phyloP scores from a whole-genome alignment of 805 yeast species.

The Nakazawaea sp. region DNA sequence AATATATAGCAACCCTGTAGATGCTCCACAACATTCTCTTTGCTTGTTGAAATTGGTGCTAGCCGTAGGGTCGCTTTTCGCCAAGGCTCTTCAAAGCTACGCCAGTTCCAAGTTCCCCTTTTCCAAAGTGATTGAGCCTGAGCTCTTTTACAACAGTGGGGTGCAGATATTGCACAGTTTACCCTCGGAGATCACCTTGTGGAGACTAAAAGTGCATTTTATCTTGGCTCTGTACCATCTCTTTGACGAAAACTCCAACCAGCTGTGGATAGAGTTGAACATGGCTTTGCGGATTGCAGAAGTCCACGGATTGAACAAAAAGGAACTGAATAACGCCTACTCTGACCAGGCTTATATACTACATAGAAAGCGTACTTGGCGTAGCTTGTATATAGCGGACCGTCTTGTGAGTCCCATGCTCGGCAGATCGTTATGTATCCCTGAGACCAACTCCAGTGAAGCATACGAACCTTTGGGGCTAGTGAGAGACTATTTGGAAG shows the following conservation, averaged over 20 bases:
- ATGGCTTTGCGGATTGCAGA: slow-evolving; percentile 35
- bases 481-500: slow-evolving; percentile 17
- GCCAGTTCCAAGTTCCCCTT: slow-evolving; percentile 19
- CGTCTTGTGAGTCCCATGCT: slow-evolving; percentile 25
- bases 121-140: slow-evolving; percentile 20
- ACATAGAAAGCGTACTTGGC: slow-evolving; percentile 28
- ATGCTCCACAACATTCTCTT: slow-evolving; percentile 19
- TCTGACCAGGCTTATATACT: slow-evolving; percentile 20
- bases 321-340: slow-evolving; percentile 29
- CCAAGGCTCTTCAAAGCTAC: slow-evolving; percentile 20
- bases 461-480: slow-evolving; percentile 13
- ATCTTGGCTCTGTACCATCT: slow-evolving; percentile 33
- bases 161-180: slow-evolving; percentile 22
- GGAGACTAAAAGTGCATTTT: slow-evolving; percentile 26
- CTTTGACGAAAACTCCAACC: slow-evolving; percentile 28
- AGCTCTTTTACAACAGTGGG: slow-evolving; percentile 29
- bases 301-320: slow-evolving; percentile 33
- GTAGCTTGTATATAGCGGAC: slow-evolving; percentile 28
- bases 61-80: slow-evolving; percentile 34
- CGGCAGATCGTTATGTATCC: slow-evolving; percentile 30
- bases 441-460: slow-evolving; percentile 33
- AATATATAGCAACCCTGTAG: slow-evolving; percentile 25
- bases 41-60: slow-evolving; percentile 31
- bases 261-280: slow-evolving; percentile 38
- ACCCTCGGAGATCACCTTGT: slow-evolving; percentile 31